These are phyloP conservation scores for Paramecium octaurelia DNA, from an alignment of 73 alveolate genomes.

Conservation along the genomic window DNA sequence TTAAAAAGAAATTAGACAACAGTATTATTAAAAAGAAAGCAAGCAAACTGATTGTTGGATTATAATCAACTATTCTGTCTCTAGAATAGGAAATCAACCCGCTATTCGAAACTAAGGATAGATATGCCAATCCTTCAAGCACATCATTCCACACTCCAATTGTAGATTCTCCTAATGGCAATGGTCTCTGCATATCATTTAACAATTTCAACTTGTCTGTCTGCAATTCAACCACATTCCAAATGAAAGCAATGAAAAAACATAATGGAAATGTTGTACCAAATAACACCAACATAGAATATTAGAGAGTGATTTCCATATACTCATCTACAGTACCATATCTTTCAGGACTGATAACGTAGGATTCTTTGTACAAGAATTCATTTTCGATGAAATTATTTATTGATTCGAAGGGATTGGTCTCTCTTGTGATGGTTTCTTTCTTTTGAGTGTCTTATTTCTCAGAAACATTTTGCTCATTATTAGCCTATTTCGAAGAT, in stretches of 20 bases:
- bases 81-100: background rate
- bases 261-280: background rate
- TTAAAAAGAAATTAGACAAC: background rate
- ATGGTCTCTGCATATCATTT: background rate
- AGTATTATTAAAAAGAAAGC: background rate
- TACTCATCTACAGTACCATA: slow-evolving; percentile 26
- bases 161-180: background rate
- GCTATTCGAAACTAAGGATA: background rate
- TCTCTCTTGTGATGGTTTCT: background rate
- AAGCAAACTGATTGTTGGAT: background rate
- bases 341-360: background rate
- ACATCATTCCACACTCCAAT: slow-evolving; percentile 25
- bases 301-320: slow-evolving; percentile 6
- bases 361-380: background rate
- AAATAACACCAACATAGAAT: background rate
- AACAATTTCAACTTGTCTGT: background rate
- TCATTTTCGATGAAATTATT: background rate
- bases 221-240: background rate
- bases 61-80: background rate
- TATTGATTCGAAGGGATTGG: background rate
- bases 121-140: background rate
- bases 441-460: background rate
- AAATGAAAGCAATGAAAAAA: background rate
- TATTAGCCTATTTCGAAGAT: background rate
- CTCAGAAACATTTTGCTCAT: background rate